Evolutionary conservation across 202 grass and related monocot genomes (phyloP), one percentile per base, ranked within the genome.

Genomic region (Cymbopogon flexuosus): DNA sequence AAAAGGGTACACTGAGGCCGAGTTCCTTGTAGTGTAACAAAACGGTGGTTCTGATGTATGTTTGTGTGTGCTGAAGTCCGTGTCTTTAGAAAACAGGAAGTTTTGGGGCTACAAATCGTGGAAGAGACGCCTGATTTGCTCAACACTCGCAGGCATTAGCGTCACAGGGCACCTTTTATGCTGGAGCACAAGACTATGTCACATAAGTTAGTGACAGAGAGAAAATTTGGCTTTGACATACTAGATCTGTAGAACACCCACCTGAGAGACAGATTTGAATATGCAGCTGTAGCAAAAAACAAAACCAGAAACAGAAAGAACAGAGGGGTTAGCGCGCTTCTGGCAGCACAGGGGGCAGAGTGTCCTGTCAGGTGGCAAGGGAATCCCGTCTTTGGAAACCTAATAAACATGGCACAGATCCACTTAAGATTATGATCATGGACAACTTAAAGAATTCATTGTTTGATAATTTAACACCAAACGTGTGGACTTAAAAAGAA

Each of bases 261-360:
- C 96, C 96, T 99, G 92, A 67, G 92, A 93, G 37, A 96, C 87
- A 33, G 90, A 99, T 68, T 99, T 99, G 85, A 93, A 96, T 87
- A 99, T 85, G 85, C 96, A 99, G 72, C 81, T 83, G 81, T 96
- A 99, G 88, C 96, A 99, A 84, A 99, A 99, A 9, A 90, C 96
- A 93, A 99, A 99, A 91, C 96, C 96, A 80, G 96, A 99, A 93
- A 88, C 90, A 36, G 90, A 73, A 66, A 96, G 70, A 87, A 99
- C 92, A 23, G 96, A 99, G 19, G 90, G 96, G 72, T 99, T 96
- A 72, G 58, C 47, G 14, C 90, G 93, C 68, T 96, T 96, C 78
- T 99, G 92, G 52, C 90, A 91, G 85, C 96, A 99, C 16, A 99
- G 73, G 21, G 92, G 90, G 66, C 96, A 99, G n/a, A 96, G 39